phyloP scores from a whole-genome alignment of 2,329 filamentous ascomycete species.

The Chaetomiaceae sp. region DNA sequence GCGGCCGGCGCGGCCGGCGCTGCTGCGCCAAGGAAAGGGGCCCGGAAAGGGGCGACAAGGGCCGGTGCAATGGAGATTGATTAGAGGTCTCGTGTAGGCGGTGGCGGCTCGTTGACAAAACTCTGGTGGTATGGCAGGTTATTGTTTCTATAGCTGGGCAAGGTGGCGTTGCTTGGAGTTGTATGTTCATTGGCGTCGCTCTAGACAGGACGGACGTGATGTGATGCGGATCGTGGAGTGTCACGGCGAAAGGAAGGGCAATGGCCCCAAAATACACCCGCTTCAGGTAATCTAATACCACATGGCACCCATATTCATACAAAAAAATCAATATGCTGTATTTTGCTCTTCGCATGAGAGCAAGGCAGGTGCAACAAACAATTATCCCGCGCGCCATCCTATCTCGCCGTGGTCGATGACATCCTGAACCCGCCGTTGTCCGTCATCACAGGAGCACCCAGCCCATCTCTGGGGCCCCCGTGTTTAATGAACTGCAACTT shows the following conservation, averaged over 20 bases:
- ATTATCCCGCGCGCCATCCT: too few species aligned
- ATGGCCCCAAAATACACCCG: too few species aligned
- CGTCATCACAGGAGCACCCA: neutral
- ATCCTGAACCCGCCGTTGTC: neutral
- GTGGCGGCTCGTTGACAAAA: too few species aligned
- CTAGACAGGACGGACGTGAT: too few species aligned
- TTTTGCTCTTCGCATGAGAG: neutral
- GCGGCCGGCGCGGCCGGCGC: constrained; percentile 21
- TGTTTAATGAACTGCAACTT: neutral
- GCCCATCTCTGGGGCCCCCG: neutral
- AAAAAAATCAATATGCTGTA: neutral
- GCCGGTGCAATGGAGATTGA: constrained; percentile 22
- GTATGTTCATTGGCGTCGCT: too few species aligned
- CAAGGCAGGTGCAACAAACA: too few species aligned
- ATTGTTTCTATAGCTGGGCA: too few species aligned
- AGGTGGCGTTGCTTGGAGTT: neutral
- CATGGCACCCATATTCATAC: constrained; percentile 11
- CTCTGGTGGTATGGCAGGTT: too few species aligned
- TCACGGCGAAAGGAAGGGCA: too few species aligned
- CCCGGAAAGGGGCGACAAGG: constrained; percentile 3
- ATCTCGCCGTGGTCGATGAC: neutral
- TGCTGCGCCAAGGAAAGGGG: constrained; percentile 13
- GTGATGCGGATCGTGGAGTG: too few species aligned
- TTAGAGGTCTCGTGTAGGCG: too few species aligned
- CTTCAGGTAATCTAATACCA: neutral